Base-by-base conservation (phyloP, 2,329 filamentous ascomycete genomes). In the Sclerotinia spermophila region DNA sequence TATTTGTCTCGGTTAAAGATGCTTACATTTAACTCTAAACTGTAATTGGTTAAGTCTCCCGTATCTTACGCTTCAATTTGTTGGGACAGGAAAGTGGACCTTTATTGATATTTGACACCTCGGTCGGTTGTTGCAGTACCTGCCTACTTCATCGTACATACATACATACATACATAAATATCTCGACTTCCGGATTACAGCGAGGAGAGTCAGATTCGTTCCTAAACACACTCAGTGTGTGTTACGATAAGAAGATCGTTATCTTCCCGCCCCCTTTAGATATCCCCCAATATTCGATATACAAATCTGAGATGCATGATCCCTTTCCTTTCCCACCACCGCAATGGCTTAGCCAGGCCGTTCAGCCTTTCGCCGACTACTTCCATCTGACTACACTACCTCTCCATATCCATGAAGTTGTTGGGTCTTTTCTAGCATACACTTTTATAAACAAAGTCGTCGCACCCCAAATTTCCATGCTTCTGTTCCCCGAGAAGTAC, bases 341-440 rank as follows among this genome's bases (percentile, higher is more conserved):
- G 51, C 89, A 89, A 67, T 79, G 78, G 76, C 81, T 87, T 56
- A 78, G 81, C 72, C 79, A 81, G 70, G 84, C 87, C 71, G 81
- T 89, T 66, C 84, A 89, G 79, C 91, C 91, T 24, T 83, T 88
- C 78, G 89, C 91, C 73, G 86, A 91, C 75, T 83, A 82, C 72
- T 82, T 91, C 71, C 81, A 82, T 67, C 83, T 95, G 60, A 83
- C 86, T 13, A 90, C 90, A 8, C 86, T 96, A 30, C 90, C 92
- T 24, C 82, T 91, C 64, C 93, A 96, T 81, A 84, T 92, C 76
- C 92, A 96, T 82, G 92, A 96, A 81, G 85, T 95, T 65, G 72
- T 92, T 70, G 81, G 88, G 73, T 88, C 89, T 38, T 88, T 89
- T 71, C 74, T 86, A 44, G 81, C 92, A 74, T 96, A 96, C 83